phyloP scores from a whole-genome alignment of 306 rosid species.

The Vachellia collinsii region DNA sequence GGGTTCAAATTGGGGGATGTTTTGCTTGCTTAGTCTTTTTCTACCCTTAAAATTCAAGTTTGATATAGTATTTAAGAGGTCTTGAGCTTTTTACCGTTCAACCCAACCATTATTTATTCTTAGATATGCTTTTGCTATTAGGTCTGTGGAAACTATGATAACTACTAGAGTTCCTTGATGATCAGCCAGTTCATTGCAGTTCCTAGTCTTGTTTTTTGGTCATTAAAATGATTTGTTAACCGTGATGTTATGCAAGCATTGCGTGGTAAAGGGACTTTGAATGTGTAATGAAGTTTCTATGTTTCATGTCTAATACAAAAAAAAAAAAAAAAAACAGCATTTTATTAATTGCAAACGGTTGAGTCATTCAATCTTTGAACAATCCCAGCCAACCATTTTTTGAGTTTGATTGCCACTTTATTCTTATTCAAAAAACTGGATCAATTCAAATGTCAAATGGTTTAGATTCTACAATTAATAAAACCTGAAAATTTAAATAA shows the following conservation, averaged over 20 bases:
- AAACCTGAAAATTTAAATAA: too few relatives aligned
- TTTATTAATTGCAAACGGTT: too few relatives aligned
- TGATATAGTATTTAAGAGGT: neutral
- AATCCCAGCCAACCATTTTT: too few relatives aligned
- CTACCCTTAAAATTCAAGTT: neutral
- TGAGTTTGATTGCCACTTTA: too few relatives aligned
- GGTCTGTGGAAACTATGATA: constrained; percentile 30
- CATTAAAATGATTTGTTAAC: neutral
- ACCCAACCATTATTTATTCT: neutral
- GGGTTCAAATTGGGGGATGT: neutral
- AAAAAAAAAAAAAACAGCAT: too few relatives aligned
- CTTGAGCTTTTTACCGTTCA: neutral
- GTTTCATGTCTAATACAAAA: neutral
- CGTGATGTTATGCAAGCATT: constrained; percentile 17
- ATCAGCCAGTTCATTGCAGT: constrained; percentile 17
- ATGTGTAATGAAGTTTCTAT: neutral
- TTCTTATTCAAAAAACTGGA: too few relatives aligned
- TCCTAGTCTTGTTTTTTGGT: neutral
- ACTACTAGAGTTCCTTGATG: constrained; percentile 22
- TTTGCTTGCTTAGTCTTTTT: neutral
- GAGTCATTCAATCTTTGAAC: too few relatives aligned
- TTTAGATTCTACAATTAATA: too few relatives aligned
- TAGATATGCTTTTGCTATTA: constrained; percentile 23
- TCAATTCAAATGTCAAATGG: too few relatives aligned
- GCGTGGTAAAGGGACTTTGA: constrained; percentile 1